Base-by-base conservation (phyloP, 805 yeast species). In the Jamesozyma hellenica region DNA sequence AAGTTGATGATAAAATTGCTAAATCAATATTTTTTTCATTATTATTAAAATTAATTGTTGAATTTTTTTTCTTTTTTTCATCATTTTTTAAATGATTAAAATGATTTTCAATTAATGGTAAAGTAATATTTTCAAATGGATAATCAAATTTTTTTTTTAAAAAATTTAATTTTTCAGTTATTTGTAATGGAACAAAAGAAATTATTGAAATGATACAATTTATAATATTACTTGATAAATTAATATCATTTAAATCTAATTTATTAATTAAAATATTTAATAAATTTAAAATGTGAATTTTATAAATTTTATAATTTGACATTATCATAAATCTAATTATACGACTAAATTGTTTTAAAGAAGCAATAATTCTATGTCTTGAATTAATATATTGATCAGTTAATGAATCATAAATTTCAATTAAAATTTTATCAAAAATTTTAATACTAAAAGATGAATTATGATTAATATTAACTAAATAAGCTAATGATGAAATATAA, bases 231-330 rank as follows among this genome's bases (percentile, higher is more conserved):
- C 78, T 67, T 0, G 95, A 79, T 54, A 88, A 77, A n/a, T 68
- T 70, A 36, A 86, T 69, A 58, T 92, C 98, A 56, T 88, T 92
- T 1, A 88, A 75, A 56, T 92, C 97, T 23, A 92, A 76, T 28
- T 94, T 95, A 0, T 86, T 82, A 9, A 87, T 58, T 2, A 80
- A 64, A 58, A 84, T 68, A 23, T 78, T 73, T 28, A 88, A 56
- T 10, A 92, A 65, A 40, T 94, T 74, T 0, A 92, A 75, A 9
- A 86, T 63, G 51, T 92, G 98, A 12, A 84, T 76, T 34, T 95
- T 66, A 55, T 72, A 85, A 2, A 77, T 60, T 1, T 80, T 79
- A 2, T 74, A 15, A 12, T 27, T 11, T 12, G 14, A 67, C 12
- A 64, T 55, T 0, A 82, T 78, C 69, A 92, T 74, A 44, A 71